Base-by-base conservation (phyloP, 352 stramenopile genomes). In the Blastocystis sp. region DNA sequence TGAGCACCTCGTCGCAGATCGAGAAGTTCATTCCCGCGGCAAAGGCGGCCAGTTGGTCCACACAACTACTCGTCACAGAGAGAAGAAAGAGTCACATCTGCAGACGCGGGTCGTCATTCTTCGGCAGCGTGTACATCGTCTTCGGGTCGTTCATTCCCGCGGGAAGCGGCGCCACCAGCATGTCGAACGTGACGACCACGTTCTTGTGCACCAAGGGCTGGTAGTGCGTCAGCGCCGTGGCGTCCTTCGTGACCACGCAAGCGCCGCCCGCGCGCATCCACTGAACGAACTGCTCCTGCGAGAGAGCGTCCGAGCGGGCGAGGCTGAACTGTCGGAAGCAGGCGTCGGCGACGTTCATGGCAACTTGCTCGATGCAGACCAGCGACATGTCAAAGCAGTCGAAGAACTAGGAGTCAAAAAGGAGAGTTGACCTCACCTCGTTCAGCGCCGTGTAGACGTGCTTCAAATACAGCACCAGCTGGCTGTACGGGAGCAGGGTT, bases 311-410 rank as follows among this genome's bases (percentile, higher is more conserved):
- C 14, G 21, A 2, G 11, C 28, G 21, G 1, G 57, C 28, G 52
- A 69, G 21, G 14, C 48, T 9, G n/a, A 70, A 84, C 0, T 54
- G 45, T 3, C 11, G 2, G 34, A 84, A 66, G 2, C 45, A 66
- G 74, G 21, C 17, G 2, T 62, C 57, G 6, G 52, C 74, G 17
- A 84, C 74, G 24, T 84, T 84, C 38, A 28, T 84, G 2, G 74
- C 74, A 34, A 84, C 14, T 21, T 68, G 74, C 11, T 84, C 40
- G 52, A 84, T 28, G 3, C 52, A 69, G 17, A 84, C 74, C 1
- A 84, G 52, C 3, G 74, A 57, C 19, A n/a, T 48, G 48, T 84
- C 74, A 40, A 84, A 84, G 60, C 74, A 84, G 1, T 57, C 9
- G 61, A 84, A 84, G 60, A 84, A 84, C 74, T 76, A 76, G 2